Conservation (phyloP, 2,329 filamentous ascomycete species). For the Incumbomyces delicatus region DNA sequence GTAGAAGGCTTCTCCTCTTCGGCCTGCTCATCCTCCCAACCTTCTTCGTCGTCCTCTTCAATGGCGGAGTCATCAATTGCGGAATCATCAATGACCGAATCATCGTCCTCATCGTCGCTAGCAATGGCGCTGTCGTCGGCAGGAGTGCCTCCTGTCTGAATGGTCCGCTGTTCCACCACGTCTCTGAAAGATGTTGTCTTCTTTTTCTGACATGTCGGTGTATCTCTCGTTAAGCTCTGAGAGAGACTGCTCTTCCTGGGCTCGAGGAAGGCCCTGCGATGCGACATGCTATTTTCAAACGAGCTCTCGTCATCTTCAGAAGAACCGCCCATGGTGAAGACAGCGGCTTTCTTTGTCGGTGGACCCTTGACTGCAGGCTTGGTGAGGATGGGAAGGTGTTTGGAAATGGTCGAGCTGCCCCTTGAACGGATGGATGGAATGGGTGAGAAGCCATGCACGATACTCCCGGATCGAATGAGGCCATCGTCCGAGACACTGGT, state of each 20-base stretch:
- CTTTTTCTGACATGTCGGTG: constrained; percentile 33
- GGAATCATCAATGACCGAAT: constrained; percentile 50
- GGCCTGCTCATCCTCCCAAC: constrained; percentile 37
- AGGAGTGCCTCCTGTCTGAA: constrained; percentile 41
- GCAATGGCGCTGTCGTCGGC: too few relatives aligned
- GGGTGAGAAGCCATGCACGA: constrained; percentile 78
- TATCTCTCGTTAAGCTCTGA: constrained; percentile 41
- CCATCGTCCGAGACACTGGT: constrained; percentile 52
- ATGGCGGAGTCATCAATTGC: constrained; percentile 77
- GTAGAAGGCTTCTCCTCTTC: constrained; percentile 56
- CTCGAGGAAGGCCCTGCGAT: constrained; percentile 35
- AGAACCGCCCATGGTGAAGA: constrained; percentile 66
- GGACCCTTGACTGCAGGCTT: constrained; percentile 27
- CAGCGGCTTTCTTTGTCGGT: constrained; percentile 57
- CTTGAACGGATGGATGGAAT: constrained; percentile 44
- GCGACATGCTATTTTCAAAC: constrained; percentile 44
- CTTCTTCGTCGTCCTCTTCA: constrained; percentile 56
- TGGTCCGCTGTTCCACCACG: constrained; percentile 59
- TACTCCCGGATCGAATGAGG: constrained; percentile 51
- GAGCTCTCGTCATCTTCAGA: constrained; percentile 79
- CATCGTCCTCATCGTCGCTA: too few relatives aligned
- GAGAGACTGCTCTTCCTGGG: constrained; percentile 10
- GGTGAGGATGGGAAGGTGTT: constrained; percentile 2
- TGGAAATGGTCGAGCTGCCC: constrained; percentile 6
- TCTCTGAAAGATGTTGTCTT: constrained; percentile 79